Base-by-base conservation (phyloP, 2,329 filamentous ascomycete species). In the Dissoconium aciculare region DNA sequence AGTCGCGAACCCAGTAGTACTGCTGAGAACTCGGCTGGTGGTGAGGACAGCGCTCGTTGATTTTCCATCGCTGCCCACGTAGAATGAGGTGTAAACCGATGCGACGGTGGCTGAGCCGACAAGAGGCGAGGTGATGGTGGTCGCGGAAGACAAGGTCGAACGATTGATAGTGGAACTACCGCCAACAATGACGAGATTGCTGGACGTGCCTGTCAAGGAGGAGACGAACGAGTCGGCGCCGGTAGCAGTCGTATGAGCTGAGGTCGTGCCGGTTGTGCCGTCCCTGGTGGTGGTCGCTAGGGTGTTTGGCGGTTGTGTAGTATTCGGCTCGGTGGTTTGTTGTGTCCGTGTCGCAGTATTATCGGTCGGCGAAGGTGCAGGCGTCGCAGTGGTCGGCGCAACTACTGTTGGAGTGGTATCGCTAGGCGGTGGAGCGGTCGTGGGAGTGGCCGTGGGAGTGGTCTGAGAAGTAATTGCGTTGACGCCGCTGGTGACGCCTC, bases 1-100 rank as follows among this genome's bases (percentile, higher is more conserved):
- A 24, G 63, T 62, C 10, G 66, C 58, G 26, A 54, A 48, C 19
- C 58, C 56, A n/a, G 60, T 63, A 5, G 64, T 63, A 28, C 52
- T 49, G 12, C 56, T 46, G 5, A 54, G 38, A 6, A 60, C 54
- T 31, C 46, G 49, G 24, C 52, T 47, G 11, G 57, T 55, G 2
- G 58, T 62, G 25, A 53, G 46, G 17, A 56, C 54, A 12, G 48
- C 43, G 15, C 48, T 52, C 11, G 51, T 29, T 3, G 52, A 46
- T 26, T 44, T 46, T 8, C 19, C 19, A 37, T 62, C 60, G 33
- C 62, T 53, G 38, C 49, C 54, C 15, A 53, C 49, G 24, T 52
- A 57, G 40, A 54, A 45, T 30, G 58, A 47, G 29, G 57, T 63
- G 30, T 56, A 59, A 31, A 50, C 58, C 14, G 50, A 40, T 14